Conservation (phyloP, 148 eudicot species). For the Oxyria digyna region DNA sequence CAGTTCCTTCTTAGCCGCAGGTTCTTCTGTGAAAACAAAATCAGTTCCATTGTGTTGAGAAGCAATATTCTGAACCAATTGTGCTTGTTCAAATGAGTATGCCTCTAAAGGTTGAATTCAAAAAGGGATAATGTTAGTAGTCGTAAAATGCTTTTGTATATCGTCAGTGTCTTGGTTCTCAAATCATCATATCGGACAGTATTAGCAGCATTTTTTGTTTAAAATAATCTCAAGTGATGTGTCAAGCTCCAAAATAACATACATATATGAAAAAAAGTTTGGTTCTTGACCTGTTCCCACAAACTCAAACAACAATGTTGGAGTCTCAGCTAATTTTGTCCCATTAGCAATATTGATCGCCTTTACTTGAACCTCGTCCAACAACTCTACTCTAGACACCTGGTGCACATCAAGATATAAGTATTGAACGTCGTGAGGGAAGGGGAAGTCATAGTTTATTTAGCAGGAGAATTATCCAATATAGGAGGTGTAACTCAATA, state of each 20-base stretch:
- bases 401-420: slow-evolving; percentile 15
- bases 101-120: slow-evolving; percentile 40
- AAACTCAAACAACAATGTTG: slow-evolving; percentile 84
- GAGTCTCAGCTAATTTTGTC: slow-evolving; percentile 66
- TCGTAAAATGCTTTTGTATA: not conserved
- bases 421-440: not conserved
- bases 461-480: not conserved
- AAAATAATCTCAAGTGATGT: not conserved
- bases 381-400: slow-evolving; percentile 88
- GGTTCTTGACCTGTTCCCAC: slow-evolving; percentile 75
- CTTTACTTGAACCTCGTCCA: slow-evolving; percentile 93
- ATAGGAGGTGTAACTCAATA: not conserved
- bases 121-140: not conserved
- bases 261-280: not conserved
- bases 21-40: slow-evolving; percentile 81
- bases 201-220: not conserved
- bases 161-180: not conserved
- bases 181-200: not conserved
- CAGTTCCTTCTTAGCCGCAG: slow-evolving; percentile 91
- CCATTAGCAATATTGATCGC: slow-evolving; percentile 90
- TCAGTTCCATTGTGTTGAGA: slow-evolving; percentile 82
- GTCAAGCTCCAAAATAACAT: not conserved
- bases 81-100: slow-evolving; percentile 79
- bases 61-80: slow-evolving; percentile 74
- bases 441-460: not conserved